A percentile compares a stretch with the other conserved stretches of the same genome.
Evolutionary conservation across 2,329 filamentous ascomycete genomes (phyloP).

Genomic region (Cordyceps fumosorosea): DNA sequence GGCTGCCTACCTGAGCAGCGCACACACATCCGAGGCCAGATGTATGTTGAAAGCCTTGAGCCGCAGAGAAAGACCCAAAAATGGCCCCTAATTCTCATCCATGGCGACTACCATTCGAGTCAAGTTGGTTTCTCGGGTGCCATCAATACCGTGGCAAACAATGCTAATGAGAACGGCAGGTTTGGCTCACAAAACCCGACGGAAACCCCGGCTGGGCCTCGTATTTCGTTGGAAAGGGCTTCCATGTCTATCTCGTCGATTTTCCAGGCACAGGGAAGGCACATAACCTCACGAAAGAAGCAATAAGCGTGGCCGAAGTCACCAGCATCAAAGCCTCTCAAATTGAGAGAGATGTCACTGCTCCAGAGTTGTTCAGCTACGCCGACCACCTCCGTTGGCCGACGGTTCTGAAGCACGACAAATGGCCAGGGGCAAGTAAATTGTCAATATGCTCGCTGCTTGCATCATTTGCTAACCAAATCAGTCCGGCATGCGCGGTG

Average conservation of each 20-base stretch:
- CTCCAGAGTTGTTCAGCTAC: conserved; percentile 17
- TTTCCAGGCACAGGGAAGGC: conserved; percentile 34
- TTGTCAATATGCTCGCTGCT: no score
- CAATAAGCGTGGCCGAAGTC: conserved; percentile 15
- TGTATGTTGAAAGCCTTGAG: conserved; percentile 30
- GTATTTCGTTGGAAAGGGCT: conserved; percentile 35
- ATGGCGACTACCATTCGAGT: conserved; percentile 31
- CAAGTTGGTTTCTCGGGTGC: conserved; percentile 19
- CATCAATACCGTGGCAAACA: background rate
- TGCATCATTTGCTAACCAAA: background rate
- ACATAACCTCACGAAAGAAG: conserved; percentile 18
- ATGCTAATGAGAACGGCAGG: conserved; percentile 18
- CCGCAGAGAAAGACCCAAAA: conserved; percentile 16
- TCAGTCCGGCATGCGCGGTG: conserved; percentile 32
- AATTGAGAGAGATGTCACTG: conserved; percentile 28
- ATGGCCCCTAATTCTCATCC: conserved; percentile 27
- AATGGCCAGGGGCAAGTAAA: conserved; percentile 33
- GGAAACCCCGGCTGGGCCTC: conserved; percentile 38
- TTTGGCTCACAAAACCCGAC: conserved; percentile 42
- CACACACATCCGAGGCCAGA: conserved; percentile 21
- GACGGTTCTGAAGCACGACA: conserved; percentile 24
- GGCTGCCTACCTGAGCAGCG: conserved; percentile 13
- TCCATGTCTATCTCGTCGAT: conserved; percentile 38
- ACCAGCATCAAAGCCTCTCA: conserved; percentile 17
- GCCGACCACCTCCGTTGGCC: conserved; percentile 16